These are phyloP conservation scores for Cryptococcus neoformans DNA, from an alignment of 1,284 basidiomycete genomes.

Conservation along the genomic window DNA sequence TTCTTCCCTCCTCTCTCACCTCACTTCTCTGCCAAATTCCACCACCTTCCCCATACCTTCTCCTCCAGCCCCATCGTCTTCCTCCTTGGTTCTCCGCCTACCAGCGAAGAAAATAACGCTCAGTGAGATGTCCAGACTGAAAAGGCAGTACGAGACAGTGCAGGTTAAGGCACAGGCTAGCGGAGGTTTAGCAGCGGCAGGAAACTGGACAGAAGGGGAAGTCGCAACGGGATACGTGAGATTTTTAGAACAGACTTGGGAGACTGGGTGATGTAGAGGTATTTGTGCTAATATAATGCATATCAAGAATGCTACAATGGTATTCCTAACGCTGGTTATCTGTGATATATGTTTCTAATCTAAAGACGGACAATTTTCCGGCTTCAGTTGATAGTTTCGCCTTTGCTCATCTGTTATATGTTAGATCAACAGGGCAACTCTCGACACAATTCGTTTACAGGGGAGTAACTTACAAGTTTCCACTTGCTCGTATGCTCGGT, in stretches of 20 bases:
- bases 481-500: no score
- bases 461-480: no score
- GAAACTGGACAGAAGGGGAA: constrained; percentile 71
- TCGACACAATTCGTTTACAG: no score
- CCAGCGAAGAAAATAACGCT: constrained; percentile 64
- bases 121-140: constrained; percentile 78
- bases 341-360: no score
- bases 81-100: constrained; percentile 6
- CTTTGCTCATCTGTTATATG: no score
- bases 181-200: constrained; percentile 73
- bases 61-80: constrained; percentile 50
- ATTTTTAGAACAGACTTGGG: constrained; percentile 67
- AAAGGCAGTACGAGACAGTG: constrained; percentile 80
- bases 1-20: constrained; percentile 59
- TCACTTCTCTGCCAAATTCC: constrained; percentile 55
- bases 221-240: constrained; percentile 70
- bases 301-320: no score
- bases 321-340: no score
- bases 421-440: no score
- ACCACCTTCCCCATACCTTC: constrained; percentile 57
- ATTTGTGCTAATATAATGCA: no score
- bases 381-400: no score
- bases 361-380: no score
- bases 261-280: constrained; percentile 30
- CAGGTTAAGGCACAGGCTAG: constrained; percentile 84